phyloP scores from a whole-genome alignment of 2,329 filamentous ascomycete species.

The Colletotrichum graminicola region DNA sequence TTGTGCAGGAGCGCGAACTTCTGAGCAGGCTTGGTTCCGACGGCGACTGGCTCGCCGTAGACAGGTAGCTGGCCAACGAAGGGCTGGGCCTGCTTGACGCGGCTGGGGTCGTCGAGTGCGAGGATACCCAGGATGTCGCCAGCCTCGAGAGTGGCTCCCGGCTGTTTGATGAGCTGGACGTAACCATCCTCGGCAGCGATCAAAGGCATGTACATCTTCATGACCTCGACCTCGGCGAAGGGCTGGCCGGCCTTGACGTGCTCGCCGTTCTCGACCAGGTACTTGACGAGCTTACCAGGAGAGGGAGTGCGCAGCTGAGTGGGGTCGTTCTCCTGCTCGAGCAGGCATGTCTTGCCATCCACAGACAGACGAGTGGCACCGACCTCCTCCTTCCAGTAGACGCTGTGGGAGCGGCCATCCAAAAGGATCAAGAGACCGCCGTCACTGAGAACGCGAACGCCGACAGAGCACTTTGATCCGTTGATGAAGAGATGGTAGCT shows the following conservation, averaged over 20 bases:
- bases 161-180: conserved; percentile 99
- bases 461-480: conserved; percentile 94
- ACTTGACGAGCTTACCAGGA: conserved; percentile 98
- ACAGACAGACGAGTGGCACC: conserved; percentile 95
- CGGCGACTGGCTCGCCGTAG: conserved; percentile 85
- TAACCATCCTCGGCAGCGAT: conserved; percentile 95
- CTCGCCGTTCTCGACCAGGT: conserved; percentile 93
- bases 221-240: conserved; percentile 98
- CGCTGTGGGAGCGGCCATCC: conserved; percentile 93
- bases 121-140: conserved; percentile 99
- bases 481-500: conserved; percentile 99
- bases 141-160: conserved; percentile 95
- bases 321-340: conserved; percentile 99
- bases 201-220: conserved; percentile 99
- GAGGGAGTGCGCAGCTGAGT: conserved; percentile 95
- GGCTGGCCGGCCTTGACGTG: conserved; percentile 93
- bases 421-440: conserved; percentile 93
- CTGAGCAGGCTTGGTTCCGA: conserved; percentile 93
- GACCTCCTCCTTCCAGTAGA: conserved; percentile 99
- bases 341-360: conserved; percentile 96
- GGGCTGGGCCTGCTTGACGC: conserved; percentile 95
- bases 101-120: conserved; percentile 92
- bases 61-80: conserved; percentile 93
- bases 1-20: conserved; percentile 81
- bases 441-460: conserved; percentile 91